Evolutionary conservation across 2,329 filamentous ascomycete genomes (phyloP).

Genomic region (Fusarium concolor): DNA sequence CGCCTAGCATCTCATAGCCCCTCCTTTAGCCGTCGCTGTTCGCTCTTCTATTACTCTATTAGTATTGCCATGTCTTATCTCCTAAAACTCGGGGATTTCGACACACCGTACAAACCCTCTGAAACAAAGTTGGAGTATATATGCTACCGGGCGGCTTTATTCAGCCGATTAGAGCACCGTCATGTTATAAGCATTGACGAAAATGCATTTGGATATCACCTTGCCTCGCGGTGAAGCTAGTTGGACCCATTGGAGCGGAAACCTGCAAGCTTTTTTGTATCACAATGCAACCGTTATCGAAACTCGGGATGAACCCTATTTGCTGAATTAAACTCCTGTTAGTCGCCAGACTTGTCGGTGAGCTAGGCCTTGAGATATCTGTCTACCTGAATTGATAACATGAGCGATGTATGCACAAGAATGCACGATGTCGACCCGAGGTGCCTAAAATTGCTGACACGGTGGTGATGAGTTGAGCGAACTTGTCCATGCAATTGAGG

Average conservation of each 20-base stretch:
- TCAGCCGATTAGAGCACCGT: slow-evolving; percentile 7
- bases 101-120: not conserved
- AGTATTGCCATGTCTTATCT: slow-evolving; percentile 5
- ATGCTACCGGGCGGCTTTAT: not conserved
- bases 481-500: slow-evolving; percentile 30
- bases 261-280: slow-evolving; percentile 36
- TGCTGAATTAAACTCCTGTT: slow-evolving; percentile 27
- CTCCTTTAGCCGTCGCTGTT: not conserved
- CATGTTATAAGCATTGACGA: slow-evolving; percentile 12
- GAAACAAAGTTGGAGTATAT: not conserved
- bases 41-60: slow-evolving; percentile 33
- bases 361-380: slow-evolving; percentile 13
- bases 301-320: slow-evolving; percentile 44
- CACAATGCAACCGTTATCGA: slow-evolving; percentile 36
- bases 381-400: slow-evolving; percentile 9
- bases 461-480: slow-evolving; percentile 10
- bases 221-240: slow-evolving; percentile 26
- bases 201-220: slow-evolving; percentile 25
- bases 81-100: not conserved
- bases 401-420: slow-evolving; percentile 21
- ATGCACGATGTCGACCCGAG: slow-evolving; percentile 9
- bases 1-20: slow-evolving; percentile 14
- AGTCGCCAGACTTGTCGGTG: slow-evolving; percentile 31
- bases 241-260: slow-evolving; percentile 33
- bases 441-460: slow-evolving; percentile 13